Percentiles rank a stretch among this genome's conserved stretches.
phyloP scores from a whole-genome alignment of 257 asterid genomes.

The Solanum okadae region DNA sequence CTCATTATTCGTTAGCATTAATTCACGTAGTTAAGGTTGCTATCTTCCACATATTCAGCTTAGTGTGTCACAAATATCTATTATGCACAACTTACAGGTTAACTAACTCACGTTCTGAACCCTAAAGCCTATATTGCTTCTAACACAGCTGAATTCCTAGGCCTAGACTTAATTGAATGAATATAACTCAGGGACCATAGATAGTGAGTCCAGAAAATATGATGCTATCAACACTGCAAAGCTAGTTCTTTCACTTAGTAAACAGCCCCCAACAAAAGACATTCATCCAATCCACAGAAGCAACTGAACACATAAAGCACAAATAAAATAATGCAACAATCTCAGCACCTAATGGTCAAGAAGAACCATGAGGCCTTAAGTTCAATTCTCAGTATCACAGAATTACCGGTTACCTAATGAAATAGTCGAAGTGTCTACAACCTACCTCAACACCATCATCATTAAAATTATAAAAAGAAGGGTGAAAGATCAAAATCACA shows the following conservation, averaged over 20 bases:
- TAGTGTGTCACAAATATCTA: background rate
- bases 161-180: background rate
- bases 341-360: conserved; percentile 21
- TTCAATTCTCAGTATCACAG: background rate
- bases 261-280: background rate
- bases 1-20: background rate
- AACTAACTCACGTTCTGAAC: background rate
- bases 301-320: background rate
- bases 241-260: background rate
- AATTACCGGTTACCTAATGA: background rate
- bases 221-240: background rate
- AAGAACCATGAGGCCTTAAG: background rate
- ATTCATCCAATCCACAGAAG: background rate
- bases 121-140: background rate
- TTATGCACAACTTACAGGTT: background rate
- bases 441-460: rapidly evolving
- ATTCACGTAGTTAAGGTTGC: background rate
- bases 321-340: background rate
- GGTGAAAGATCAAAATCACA: background rate
- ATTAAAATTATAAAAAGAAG: too few species aligned
- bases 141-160: background rate
- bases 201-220: background rate
- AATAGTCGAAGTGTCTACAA: background rate
- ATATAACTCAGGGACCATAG: background rate
- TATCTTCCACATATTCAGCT: background rate